phyloP scores from a whole-genome alignment of 2,329 filamentous ascomycete genomes.

The Zasmidium angulare region DNA sequence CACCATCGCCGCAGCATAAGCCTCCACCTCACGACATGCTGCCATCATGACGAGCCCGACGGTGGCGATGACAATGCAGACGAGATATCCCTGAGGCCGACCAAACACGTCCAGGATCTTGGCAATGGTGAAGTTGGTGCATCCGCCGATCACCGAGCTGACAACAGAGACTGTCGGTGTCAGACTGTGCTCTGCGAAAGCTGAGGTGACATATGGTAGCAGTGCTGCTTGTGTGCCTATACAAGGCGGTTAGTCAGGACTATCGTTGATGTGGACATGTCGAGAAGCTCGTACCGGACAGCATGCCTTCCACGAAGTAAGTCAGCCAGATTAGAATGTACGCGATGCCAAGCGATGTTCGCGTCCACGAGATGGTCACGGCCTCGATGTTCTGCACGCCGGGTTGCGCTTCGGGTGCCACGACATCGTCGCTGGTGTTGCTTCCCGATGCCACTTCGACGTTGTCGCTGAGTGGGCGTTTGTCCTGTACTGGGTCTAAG shows the following conservation, averaged over 20 bases:
- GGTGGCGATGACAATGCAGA: constrained; percentile 33
- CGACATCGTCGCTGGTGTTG: neutral
- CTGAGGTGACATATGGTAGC: neutral
- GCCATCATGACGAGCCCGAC: constrained; percentile 33
- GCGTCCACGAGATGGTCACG: neutral
- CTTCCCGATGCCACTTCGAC: neutral
- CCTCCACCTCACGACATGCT: constrained; percentile 24
- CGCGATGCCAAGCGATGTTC: neutral
- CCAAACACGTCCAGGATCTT: constrained; percentile 45
- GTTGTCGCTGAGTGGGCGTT: neutral
- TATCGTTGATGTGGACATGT: neutral
- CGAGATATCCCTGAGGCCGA: constrained; percentile 40
- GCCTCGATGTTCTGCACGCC: constrained; percentile 3
- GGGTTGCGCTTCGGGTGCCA: constrained; percentile 1
- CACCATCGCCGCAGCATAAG: constrained; percentile 32
- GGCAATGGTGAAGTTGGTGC: constrained; percentile 22
- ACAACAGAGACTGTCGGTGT: neutral
- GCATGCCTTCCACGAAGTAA: constrained; percentile 2
- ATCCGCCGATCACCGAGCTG: neutral
- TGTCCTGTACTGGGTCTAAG: neutral
- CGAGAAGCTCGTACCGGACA: neutral
- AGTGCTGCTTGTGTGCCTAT: neutral
- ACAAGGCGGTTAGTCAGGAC: neutral
- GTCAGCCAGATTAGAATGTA: constrained; percentile 4
- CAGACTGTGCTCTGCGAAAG: neutral